A percentile compares a stretch with the other conserved stretches of the same genome.
These are phyloP conservation scores for Phytopythium oedochilum DNA, from an alignment of 352 stramenopile genomes.

Conservation along the genomic window DNA sequence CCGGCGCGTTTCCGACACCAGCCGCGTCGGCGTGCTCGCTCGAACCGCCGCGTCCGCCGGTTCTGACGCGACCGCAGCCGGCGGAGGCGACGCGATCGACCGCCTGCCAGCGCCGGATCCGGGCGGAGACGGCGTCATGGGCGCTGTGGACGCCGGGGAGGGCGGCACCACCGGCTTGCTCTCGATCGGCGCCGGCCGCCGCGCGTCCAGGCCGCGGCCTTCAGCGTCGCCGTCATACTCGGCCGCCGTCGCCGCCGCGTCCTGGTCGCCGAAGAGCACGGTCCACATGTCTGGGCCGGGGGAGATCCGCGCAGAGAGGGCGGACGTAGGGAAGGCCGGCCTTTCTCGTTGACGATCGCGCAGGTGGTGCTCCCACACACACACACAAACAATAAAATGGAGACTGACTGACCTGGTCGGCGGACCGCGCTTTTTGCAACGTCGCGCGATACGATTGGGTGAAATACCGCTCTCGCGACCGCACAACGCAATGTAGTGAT, in stretches of 20 bases:
- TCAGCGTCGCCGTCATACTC: background rate
- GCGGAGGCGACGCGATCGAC: constrained; percentile 15
- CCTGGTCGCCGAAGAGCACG: constrained; percentile 54
- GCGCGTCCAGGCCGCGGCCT: background rate
- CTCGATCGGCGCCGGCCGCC: constrained; percentile 1
- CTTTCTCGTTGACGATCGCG: too few relatives aligned
- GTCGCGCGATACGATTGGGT: background rate
- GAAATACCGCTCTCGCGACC: background rate
- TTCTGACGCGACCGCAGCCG: background rate
- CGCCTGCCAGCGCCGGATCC: constrained; percentile 3
- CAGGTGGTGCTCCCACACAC: too few relatives aligned
- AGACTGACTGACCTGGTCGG: too few relatives aligned
- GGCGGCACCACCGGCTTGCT: constrained; percentile 11
- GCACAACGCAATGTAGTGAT: background rate
- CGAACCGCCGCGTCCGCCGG: background rate
- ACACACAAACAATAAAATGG: too few relatives aligned
- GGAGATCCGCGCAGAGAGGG: background rate
- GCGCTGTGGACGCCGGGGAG: constrained; percentile 14
- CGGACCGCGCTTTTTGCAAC: constrained; percentile 1
- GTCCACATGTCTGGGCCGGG: constrained; percentile 34
- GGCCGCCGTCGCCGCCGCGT: constrained; percentile 9
- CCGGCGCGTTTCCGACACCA: background rate
- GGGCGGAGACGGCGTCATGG: constrained; percentile 27
- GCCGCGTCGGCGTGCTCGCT: background rate
- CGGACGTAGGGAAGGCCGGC: too few relatives aligned